These are phyloP conservation scores for Laguncularia racemosa DNA, from an alignment of 345 rosid genomes.

Conservation along the genomic window DNA sequence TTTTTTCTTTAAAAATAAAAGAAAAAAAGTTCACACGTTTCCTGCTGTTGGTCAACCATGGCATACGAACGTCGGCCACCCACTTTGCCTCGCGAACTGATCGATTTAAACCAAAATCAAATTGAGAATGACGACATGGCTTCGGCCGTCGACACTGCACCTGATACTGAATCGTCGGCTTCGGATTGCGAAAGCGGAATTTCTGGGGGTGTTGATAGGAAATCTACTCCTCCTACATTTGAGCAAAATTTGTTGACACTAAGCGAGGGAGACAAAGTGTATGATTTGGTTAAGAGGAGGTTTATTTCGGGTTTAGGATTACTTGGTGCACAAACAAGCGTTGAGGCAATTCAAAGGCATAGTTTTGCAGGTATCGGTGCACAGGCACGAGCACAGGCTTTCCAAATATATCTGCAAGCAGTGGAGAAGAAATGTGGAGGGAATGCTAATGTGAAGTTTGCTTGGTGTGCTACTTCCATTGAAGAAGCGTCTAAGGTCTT, in stretches of 20 bases:
- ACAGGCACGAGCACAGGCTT: conserved; percentile 50
- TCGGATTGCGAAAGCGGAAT: conserved; percentile 55
- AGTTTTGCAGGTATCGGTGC: conserved; percentile 19
- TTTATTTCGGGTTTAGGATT: conserved; percentile 34
- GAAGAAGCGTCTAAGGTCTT: conserved; percentile 36
- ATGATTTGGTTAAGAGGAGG: conserved; percentile 34
- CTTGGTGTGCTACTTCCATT: conserved; percentile 52
- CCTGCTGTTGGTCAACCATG: background rate
- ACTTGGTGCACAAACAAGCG: conserved; percentile 25
- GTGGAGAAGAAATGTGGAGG: conserved; percentile 41
- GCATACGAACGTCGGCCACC: too few relatives aligned
- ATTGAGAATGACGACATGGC: conserved; percentile 4
- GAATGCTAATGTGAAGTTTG: conserved; percentile 46
- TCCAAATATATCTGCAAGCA: conserved; percentile 44
- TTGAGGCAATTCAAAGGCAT: conserved; percentile 41
- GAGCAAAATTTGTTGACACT: conserved; percentile 27
- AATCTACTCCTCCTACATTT: background rate
- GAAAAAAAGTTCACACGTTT: background rate
- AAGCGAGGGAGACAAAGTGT: conserved; percentile 37
- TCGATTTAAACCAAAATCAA: background rate
- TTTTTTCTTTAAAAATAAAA: too few relatives aligned
- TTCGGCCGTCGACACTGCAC: background rate
- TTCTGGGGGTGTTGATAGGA: conserved; percentile 11
- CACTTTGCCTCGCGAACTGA: too few relatives aligned
- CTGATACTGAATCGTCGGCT: conserved; percentile 26